Evolutionary conservation across 2,329 filamentous ascomycete species (phyloP), one percentile per base, ranked within the genome.

Genomic region (Fusarium robinianum): DNA sequence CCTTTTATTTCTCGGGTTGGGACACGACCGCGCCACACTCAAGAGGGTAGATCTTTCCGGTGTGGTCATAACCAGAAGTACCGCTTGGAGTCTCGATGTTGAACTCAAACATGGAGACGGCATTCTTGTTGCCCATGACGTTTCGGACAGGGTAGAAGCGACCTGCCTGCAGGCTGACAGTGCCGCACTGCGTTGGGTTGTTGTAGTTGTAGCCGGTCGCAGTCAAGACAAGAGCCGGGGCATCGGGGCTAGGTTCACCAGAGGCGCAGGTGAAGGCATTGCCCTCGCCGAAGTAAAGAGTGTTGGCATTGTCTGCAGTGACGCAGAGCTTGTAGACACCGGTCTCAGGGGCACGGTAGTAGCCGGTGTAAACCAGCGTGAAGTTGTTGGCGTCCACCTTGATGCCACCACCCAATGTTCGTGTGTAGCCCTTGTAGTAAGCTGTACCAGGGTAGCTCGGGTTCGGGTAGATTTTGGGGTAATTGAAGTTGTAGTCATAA

Each of bases 321-420:
- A 42, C 44, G 41, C 57, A 61, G 14, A 63, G 40, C 6, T 49
- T 41, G 26, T 58, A 44, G n/a, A 26, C 23, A 19, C 53, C 50
- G 3, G 52, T 57, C 15, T 34, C 32, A 7, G 46, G 41, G 9
- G 52, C 50, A 1, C 26, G 38, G 30, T 49, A 53, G 32, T 54
- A 60, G 2, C 57, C 57, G 1, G 46, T 16, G 30, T 58, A 59
- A 1, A 60, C 55, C 9, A 60, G 40, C 1, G 57, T 60, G 36
- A 57, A 60, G 51, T 51, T 60, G 45, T 59, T 59, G 37, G 26
- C 57, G 27, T 60, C 52, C 1, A 60, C 51, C 8, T 24, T 32
- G 29, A 60, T 50, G 1, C 54, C 53, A 18, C 53, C 51, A 3
- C 46, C 44, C 9, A 52, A 43, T 2, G 34, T 27, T 22, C 41